Base-by-base conservation (phyloP, 2,329 filamentous ascomycete species). In the Botrytis deweyae region DNA sequence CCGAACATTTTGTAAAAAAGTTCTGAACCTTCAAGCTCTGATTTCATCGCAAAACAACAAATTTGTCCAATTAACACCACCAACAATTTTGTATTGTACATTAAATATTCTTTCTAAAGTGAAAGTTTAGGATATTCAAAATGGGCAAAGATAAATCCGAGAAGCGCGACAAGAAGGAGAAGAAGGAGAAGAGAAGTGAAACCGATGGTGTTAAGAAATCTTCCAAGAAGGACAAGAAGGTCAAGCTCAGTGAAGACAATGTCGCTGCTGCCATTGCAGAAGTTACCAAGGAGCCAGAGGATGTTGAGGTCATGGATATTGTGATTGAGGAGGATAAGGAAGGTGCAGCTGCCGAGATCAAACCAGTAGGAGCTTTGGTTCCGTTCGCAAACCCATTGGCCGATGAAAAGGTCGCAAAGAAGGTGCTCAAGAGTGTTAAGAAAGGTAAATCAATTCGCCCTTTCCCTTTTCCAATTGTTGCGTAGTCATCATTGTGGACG, bases 331-430 rank as follows among this genome's bases (percentile, higher is more conserved):
- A 80, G 58, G 78, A 79, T 20, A 78, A 80, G 65, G 77, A 81
- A 46, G 83, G 84, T 76, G 84, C 73, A 77, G 84, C 84, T 68
- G 82, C 84, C 70, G 83, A 82, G 22, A 80, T 81, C 29, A 83
- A 87, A 74, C 82, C 84, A 70, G 84, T 87, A 72, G 86, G 87
- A 78, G 90, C 91, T 74, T 86, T 97, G 66, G 93, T 97, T 72
- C 92, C 94, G 44, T 96, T 97, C 81, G 94, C 95, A 73, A 87
- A 92, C 78, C 93, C 94, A 49, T 85, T 97, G 75, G 92, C 92
- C 42, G 91, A 94, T 76, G 93, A 93, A 76, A 96, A 97, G 87
- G 88, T 85, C 74, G 84, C 87, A 75, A 89, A 90, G 84, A 89
- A 90, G 81, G 88, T 93, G 67, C 84, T 92, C 71, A 91, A 91